These are phyloP conservation scores for Ploettnerulaceae sp. DNA, from an alignment of 2,329 filamentous ascomycete genomes.

Conservation along the genomic window DNA sequence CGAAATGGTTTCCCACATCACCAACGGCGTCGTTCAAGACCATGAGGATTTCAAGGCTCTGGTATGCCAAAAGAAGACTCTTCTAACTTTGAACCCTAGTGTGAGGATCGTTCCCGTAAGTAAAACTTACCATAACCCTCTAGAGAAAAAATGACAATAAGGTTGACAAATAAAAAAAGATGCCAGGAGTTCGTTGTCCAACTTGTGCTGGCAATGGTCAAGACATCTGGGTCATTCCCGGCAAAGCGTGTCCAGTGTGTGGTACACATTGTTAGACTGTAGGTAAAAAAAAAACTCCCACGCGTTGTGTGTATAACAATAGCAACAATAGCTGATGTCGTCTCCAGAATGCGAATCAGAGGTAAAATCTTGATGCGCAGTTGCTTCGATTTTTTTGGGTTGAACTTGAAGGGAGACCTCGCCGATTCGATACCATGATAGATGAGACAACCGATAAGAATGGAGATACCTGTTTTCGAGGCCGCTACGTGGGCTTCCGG, in stretches of 20 bases:
- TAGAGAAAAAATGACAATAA: neutral
- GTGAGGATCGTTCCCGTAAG: slow-evolving; percentile 23
- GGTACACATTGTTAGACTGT: slow-evolving; percentile 36
- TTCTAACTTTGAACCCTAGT: slow-evolving; percentile 5
- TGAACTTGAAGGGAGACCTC: neutral
- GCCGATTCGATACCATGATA: neutral
- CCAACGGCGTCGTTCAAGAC: neutral
- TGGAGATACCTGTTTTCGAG: neutral
- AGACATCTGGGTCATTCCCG: slow-evolving; percentile 53
- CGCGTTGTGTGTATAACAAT: neutral
- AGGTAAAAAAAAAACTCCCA: too few relatives aligned
- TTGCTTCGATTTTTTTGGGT: neutral
- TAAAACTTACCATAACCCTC: neutral
- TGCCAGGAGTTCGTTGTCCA: slow-evolving; percentile 49
- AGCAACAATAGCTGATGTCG: slow-evolving; percentile 7
- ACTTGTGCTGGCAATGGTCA: slow-evolving; percentile 45
- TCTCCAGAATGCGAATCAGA: neutral
- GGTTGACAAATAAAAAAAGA: slow-evolving; percentile 29
- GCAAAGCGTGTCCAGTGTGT: slow-evolving; percentile 47
- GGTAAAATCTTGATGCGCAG: neutral
- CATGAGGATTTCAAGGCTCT: neutral
- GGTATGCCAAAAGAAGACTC: slow-evolving; percentile 8
- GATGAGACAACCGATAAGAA: neutral
- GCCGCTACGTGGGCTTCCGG: neutral
- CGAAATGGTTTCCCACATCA: slow-evolving; percentile 17